Conservation (phyloP, 331 rosid genomes). For the Arachis monticola region DNA sequence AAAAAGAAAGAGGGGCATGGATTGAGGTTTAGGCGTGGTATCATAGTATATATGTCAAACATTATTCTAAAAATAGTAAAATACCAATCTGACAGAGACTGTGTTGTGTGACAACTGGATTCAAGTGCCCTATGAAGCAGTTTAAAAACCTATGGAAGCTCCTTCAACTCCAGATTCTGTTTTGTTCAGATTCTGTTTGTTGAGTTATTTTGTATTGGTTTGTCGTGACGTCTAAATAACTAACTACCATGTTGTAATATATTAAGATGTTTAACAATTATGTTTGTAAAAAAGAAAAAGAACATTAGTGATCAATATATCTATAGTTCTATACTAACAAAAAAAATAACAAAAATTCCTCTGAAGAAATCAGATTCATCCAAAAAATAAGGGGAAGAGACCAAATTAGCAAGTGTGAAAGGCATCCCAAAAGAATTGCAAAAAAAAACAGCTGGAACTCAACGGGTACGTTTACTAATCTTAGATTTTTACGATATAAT, state of each 20-base stretch:
- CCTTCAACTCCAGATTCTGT: slow-evolving; percentile 24
- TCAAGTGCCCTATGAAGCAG: slow-evolving; percentile 40
- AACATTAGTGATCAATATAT: not conserved
- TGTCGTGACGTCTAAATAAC: not conserved
- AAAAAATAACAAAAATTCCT: too few species aligned
- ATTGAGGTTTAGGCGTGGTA: slow-evolving; percentile 33
- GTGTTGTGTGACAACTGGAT: slow-evolving; percentile 49
- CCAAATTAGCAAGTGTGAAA: not conserved
- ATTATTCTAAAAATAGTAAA: slow-evolving; percentile 24
- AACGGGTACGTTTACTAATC: not conserved
- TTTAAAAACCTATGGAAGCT: slow-evolving; percentile 17
- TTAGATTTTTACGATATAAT: not conserved
- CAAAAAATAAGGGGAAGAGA: not conserved
- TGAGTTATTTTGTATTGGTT: not conserved
- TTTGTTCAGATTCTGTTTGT: slow-evolving; percentile 21
- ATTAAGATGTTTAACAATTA: too few species aligned
- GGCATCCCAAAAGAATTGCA: not conserved
- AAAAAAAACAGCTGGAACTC: not conserved
- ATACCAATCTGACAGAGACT: slow-evolving; percentile 45
- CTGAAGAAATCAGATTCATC: too few species aligned
- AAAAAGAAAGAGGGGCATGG: not conserved
- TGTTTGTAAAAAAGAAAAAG: too few species aligned
- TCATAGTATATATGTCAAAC: slow-evolving; percentile 39
- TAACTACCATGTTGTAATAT: too few species aligned
- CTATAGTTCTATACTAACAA: not conserved